Evolutionary conservation across 2,329 filamentous ascomycete species (phyloP).

Genomic region (Ilyonectria destructans): DNA sequence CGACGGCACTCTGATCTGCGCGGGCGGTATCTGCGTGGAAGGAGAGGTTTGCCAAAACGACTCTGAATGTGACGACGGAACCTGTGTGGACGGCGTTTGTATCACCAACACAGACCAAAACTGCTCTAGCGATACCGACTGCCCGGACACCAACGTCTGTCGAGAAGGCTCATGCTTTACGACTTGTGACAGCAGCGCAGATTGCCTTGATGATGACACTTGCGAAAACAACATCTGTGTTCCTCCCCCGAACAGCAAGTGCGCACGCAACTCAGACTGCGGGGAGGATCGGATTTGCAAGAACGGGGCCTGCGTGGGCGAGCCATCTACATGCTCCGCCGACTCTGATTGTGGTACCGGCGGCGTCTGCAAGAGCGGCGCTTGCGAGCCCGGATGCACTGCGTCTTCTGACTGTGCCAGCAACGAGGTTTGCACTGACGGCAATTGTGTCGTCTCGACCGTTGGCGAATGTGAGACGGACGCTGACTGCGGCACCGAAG

Average conservation of each 20-base stretch:
- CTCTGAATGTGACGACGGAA: not conserved
- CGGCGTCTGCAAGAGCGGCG: not conserved
- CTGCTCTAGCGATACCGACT: constrained; percentile 5
- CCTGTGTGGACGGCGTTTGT: constrained; percentile 8
- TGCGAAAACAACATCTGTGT: constrained; percentile 5
- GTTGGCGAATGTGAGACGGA: not conserved
- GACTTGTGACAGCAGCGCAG: not conserved
- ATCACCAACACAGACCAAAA: not conserved
- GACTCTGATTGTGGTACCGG: constrained; percentile 5
- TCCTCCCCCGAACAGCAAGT: not conserved
- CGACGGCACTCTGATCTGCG: constrained; percentile 13
- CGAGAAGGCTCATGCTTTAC: not conserved
- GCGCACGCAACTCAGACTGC: constrained; percentile 10
- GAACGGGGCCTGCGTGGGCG: not conserved
- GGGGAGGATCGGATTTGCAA: not conserved
- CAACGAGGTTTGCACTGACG: not conserved
- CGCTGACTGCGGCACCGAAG: not conserved
- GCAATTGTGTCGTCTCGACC: not conserved
- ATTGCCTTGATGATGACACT: not conserved
- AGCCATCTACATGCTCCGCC: not conserved
- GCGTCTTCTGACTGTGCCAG: constrained; percentile 4
- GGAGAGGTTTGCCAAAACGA: not conserved
- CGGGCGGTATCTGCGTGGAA: not conserved
- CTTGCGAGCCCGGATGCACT: not conserved
- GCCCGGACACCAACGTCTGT: not conserved